Percentiles rank a stretch among this genome's conserved stretches.
phyloP scores from a whole-genome alignment of 257 asterid genomes.

The Handroanthus guayacan region DNA sequence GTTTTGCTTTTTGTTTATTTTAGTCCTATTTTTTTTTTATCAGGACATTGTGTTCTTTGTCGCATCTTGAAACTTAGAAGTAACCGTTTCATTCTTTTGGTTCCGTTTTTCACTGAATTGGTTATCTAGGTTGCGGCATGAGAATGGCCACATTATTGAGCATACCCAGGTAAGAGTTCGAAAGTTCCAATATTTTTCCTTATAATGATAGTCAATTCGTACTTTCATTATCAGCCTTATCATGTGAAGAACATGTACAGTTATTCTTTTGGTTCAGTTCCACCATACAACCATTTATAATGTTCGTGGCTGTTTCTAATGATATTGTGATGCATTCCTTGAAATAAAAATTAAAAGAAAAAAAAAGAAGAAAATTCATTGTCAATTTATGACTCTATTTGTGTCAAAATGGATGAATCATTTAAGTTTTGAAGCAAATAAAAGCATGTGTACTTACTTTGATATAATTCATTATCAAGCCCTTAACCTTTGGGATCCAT shows the following conservation, averaged over 20 bases:
- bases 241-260: neutral
- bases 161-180: conserved; percentile 70
- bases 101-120: conserved; percentile 35
- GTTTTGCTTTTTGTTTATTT: conserved; percentile 6
- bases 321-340: neutral
- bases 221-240: conserved; percentile 3
- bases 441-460: neutral
- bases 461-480: neutral
- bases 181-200: conserved; percentile 20
- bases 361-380: conserved; percentile 8
- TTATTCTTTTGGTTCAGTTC: neutral
- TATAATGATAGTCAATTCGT: conserved; percentile 8
- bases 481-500: neutral
- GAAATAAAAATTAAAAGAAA: neutral
- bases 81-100: conserved; percentile 13
- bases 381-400: neutral
- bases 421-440: neutral
- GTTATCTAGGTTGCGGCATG: conserved; percentile 76
- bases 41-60: conserved; percentile 3
- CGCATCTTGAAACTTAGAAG: conserved; percentile 3
- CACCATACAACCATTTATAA: neutral
- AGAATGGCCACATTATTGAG: conserved; percentile 80
- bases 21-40: neutral
- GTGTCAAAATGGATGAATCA: conserved; percentile 3
- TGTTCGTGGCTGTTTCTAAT: neutral